Evolutionary conservation across 208 protist species (phyloP).

Genomic region (Trypanosoma avium): DNA sequence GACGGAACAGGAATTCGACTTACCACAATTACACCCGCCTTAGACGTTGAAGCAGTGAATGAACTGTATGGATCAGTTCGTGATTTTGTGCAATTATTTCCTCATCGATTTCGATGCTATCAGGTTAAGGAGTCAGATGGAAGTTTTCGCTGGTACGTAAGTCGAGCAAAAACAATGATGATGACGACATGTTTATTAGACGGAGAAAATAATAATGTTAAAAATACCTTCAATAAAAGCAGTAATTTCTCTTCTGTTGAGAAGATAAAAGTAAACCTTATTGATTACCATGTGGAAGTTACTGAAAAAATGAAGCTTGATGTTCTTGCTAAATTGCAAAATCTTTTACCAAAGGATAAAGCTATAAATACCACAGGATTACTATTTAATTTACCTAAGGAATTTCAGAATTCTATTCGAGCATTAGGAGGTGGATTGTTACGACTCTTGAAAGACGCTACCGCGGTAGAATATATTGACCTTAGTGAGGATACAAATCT

Average conservation of each 20-base stretch:
- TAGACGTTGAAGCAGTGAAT: conserved; percentile 64
- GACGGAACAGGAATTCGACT: conserved; percentile 49
- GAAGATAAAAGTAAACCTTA: background rate
- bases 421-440: conserved; percentile 26
- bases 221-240: background rate
- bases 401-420: conserved; percentile 26
- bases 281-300: background rate
- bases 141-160: conserved; percentile 41
- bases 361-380: conserved; percentile 32
- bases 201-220: background rate
- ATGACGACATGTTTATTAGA: background rate
- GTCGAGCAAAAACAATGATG: background rate
- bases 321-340: conserved; percentile 13
- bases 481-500: conserved; percentile 23
- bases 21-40: conserved; percentile 43
- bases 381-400: conserved; percentile 25
- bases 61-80: conserved; percentile 54
- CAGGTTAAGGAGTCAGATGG: conserved; percentile 21
- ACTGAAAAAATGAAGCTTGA: background rate
- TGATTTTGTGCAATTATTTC: conserved; percentile 47
- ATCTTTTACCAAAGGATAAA: conserved; percentile 4
- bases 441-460: conserved; percentile 41
- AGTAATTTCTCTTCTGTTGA: background rate
- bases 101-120: conserved; percentile 43
- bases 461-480: conserved; percentile 24